Percentiles rank a stretch among this genome's conserved stretches.
Conservation (phyloP, 208 protist species). For the Leishmania major region DNA sequence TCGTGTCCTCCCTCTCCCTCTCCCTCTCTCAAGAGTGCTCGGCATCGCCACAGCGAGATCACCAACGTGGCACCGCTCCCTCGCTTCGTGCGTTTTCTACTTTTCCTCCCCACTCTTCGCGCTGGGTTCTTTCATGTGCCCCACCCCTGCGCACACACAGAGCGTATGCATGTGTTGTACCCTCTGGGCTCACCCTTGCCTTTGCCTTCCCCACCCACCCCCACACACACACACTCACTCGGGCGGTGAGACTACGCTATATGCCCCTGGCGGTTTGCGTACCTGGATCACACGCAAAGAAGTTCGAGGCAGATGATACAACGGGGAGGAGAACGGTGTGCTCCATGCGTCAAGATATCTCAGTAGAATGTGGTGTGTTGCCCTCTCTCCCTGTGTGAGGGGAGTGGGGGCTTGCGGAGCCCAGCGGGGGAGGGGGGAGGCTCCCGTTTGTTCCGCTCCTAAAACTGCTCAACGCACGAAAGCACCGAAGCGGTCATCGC, state of each 20-base stretch:
- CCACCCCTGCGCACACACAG: too few species aligned
- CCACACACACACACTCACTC: too few species aligned
- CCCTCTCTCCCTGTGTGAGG: not conserved
- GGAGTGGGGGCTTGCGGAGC: not conserved
- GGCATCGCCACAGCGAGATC: too few species aligned
- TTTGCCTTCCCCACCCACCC: not conserved
- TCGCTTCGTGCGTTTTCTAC: not conserved
- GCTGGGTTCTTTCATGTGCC: not conserved
- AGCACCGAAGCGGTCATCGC: not conserved
- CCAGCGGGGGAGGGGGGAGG: not conserved
- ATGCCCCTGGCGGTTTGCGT: not conserved
- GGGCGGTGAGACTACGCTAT: not conserved
- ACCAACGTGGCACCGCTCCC: not conserved
- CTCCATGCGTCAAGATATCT: not conserved
- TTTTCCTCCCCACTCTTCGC: slow-evolving; percentile 21
- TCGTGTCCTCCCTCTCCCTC: too few species aligned
- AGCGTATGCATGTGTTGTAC: not conserved
- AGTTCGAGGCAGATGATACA: not conserved
- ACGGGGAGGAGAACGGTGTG: not conserved
- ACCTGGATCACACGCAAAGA: not conserved
- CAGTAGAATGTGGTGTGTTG: not conserved
- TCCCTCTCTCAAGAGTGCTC: too few species aligned
- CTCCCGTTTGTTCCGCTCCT: not conserved
- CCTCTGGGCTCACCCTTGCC: not conserved
- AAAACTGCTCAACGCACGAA: not conserved